Evolutionary conservation across 2,329 filamentous ascomycete genomes (phyloP), one percentile per base, ranked within the genome.

Genomic region (Calonectria honghensis): DNA sequence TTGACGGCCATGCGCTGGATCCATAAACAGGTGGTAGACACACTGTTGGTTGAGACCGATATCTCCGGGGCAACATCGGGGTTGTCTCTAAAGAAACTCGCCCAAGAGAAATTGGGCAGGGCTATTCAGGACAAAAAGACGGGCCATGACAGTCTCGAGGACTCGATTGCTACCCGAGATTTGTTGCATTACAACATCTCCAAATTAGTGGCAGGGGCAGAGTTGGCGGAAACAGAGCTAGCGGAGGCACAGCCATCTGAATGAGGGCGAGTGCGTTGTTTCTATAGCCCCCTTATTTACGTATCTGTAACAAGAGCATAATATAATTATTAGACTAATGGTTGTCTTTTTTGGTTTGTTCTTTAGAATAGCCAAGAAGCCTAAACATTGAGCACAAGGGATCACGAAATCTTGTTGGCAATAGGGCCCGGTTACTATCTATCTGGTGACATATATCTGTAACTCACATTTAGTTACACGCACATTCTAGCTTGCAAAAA

Each of bases 101-200:
- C 72, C 0, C 32, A 70, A 48, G n/a, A 75, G 29, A 70, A 64
- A 0, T 24, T 77, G 2, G 37, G 65, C 0, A 61, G 63, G 14
- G 13, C 0, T 0, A 77, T 77, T 0, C 74, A 76, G 37, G 6
- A 52, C 41, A 20, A 39, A 1, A 69, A 70, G 2, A 75, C 14
- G 7, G 76, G 72, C 0, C 76, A 77, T 1, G 76, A 77, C 14
- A 75, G 76, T 6, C 48, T 76, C 3, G 76, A 77, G 29, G 76
- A 77, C n/a, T 75, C 74, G 2, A 66, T 75, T 14, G 74, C 76
- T 0, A 77, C 76, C 1, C 37, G 76, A 35, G 74, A 77, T 9
- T 1, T 77, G 1, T 51, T 77, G 9, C 69, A 77, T 57, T 75
- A 73, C 68, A 74, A 77, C 37, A 6, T 76, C n/a, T 1, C 54